Evolutionary conservation across 2,329 filamentous ascomycete species (phyloP).

Genomic region (Phialocephala sp.): DNA sequence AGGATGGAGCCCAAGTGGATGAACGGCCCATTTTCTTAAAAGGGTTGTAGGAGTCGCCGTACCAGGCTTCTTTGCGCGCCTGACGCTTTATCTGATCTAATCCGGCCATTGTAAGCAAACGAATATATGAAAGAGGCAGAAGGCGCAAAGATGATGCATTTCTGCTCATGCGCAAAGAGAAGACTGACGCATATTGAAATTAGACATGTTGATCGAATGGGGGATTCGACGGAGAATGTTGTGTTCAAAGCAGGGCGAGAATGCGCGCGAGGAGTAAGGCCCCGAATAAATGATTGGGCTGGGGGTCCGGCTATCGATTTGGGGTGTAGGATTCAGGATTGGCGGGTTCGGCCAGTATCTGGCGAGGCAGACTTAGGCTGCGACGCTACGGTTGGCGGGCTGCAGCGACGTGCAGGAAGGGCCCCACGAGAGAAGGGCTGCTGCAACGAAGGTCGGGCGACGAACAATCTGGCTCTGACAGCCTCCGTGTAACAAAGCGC

Average conservation of each 20-base stretch:
- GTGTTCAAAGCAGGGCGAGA: background rate
- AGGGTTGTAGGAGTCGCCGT: slow-evolving; percentile 40
- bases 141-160: slow-evolving; percentile 13
- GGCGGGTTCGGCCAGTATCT: background rate
- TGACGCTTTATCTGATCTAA: slow-evolving; percentile 38
- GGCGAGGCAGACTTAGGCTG: background rate
- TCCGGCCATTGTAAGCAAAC: slow-evolving; percentile 31
- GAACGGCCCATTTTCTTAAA: slow-evolving; percentile 36
- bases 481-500: background rate
- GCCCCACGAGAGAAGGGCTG: background rate
- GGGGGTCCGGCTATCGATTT: background rate
- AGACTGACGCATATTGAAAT: slow-evolving; percentile 27
- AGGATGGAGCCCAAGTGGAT: slow-evolving; percentile 28
- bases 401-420: slow-evolving; percentile 1
- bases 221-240: background rate
- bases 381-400: background rate
- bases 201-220: slow-evolving; percentile 13
- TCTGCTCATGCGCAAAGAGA: slow-evolving; percentile 19
- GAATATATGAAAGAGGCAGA: slow-evolving; percentile 13
- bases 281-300: background rate
- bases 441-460: background rate
- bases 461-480: background rate
- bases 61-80: slow-evolving; percentile 43
- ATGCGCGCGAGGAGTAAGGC: background rate
- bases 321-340: background rate